Base-by-base conservation (phyloP, 2,329 filamentous ascomycete species). In the Lachnellula cervina region DNA sequence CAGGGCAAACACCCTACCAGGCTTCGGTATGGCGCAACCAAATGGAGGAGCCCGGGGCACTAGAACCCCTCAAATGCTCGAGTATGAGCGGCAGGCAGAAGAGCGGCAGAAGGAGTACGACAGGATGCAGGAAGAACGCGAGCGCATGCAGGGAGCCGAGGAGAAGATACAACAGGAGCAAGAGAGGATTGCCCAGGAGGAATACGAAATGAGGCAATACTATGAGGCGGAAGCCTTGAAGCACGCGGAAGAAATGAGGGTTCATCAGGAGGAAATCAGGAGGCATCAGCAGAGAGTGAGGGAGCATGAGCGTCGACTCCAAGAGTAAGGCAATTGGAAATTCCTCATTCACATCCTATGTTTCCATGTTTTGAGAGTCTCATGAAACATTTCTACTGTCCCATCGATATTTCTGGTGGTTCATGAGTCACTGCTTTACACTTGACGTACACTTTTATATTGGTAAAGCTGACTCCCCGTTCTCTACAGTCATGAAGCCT, bases 141-240 rank as follows among this genome's bases (percentile, higher is more conserved):
- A 62, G 3, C 58, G 63, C 7, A 69, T 69, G 66, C 23, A 58
- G 2, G 63, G 62, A 4, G 63, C 59, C 13, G 53, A 63, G 51
- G 40, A 49, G 0, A 60, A 59, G 42, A 67, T 69, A 32, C 50
- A 55, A 19, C 47, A 51, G 17, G 67, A 69, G 49, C 57, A 61
- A 28, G 65, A 68, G 23, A 25, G 67, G 21, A 68, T 69, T 40
- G 65, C 66, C 3, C 66, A 68, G 45, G 67, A 69, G 46, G 64
- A 69, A 43, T 67, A 69, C 51, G 67, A 69, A 45, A 69, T 69
- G 65, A 56, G 60, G 19, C 66, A 68, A 46, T 69, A 68, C 42
- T 69, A 69, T 37, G 66, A 68, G 48, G 64, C 65, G 2, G 67
- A 69, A 49, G 65, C 65, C 9, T 52, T 69, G 53, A 64, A 62